Base-by-base conservation (phyloP, 2,329 filamentous ascomycete genomes). In the Hypoxylon sp. region DNA sequence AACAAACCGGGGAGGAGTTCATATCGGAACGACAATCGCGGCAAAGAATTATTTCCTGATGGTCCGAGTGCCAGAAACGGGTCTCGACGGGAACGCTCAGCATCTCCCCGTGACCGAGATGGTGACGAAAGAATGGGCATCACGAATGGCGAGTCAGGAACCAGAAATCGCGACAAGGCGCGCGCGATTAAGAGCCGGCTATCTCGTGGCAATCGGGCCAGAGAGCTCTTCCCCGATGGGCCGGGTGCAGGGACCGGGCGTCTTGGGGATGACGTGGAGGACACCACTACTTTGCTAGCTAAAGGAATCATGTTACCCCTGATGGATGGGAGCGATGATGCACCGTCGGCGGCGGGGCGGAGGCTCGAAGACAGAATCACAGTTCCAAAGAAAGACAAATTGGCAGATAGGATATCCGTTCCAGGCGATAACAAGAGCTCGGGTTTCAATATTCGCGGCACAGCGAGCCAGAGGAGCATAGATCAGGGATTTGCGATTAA, bases 21-120 rank as follows among this genome's bases (percentile, higher is more conserved):
- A 17, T 78, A 71, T 60, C 76, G 70, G 71, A 78, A 75, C 41
- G 74, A 74, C 43, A 88, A 87, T 68, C 79, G 80, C 11, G 82
- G 82, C 56, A 90, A 86, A 74, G 91, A 93, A 76, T 82, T 93
- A 5, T 93, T 93, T 73, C 85, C 87, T 1, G 78, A 77, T 45
- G 77, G 75, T 48, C 72, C 30, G 28, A 77, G 72, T 34, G 78
- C 75, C 50, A 68, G 72, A 41, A 66, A 69, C 14, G 73, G 74
- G 52, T 64, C 70, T 52, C 79, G 77, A 56, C 77, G 85, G 45
- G 82, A 83, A 45, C 81, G 86, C 13, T 89, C 87, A 4, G 84
- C 84, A 10, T 89, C 86, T 10, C 87, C 87, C 14, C 80, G 84
- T 17, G 80, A 82, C 51, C 71, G 77, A 14, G 82, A 84, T 55